Evolutionary conservation across 2,329 filamentous ascomycete genomes (phyloP), one percentile per base, ranked within the genome.

Genomic region (Fusarium pseudograminearum): DNA sequence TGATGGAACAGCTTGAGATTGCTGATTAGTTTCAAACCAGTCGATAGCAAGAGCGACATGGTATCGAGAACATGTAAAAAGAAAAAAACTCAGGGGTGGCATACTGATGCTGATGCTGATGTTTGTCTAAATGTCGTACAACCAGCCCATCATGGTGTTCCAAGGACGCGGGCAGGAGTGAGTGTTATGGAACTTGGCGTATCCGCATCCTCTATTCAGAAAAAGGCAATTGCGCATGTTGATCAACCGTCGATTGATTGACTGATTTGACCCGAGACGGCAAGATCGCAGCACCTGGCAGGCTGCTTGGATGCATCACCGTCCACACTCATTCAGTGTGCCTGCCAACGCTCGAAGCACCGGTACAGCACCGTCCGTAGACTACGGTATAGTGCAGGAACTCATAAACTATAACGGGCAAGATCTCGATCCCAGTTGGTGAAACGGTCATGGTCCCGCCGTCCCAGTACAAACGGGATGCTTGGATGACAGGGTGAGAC

Each of bases 391-490:
- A 70, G 54, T 47, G 51, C 55, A 68, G 58, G 47, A 67, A 53
- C 59, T 64, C 44, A 52, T 55, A 50, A 45, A 62, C 61, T 62
- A 48, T 57, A 70, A 55, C 42, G 60, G 65, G 53, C 45, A 62
- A 71, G 72, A 76, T 76, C 74, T 76, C 74, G 73, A 76, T 76
- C 71, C 71, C 65, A 67, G 63, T 63, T 57, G 55, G 57, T 73
- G 61, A 70, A 71, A 68, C 67, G 47, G 67, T 70, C 46, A 20
- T 42, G 58, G 60, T 40, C 34, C 24, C 28, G 41, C 24, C 45
- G 55, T 63, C 33, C 47, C 42, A 36, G 31, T 50, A 34, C 45
- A 48, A n/a, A 44, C 33, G 40, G 57, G 46, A 54, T 62, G 34
- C 36, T 34, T 46, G 41, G 20, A 47, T 51, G 40, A 65, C 65